Percentiles rank a stretch among this genome's conserved stretches.
phyloP scores from a whole-genome alignment of 345 rosid genomes.

The Populus tremula region DNA sequence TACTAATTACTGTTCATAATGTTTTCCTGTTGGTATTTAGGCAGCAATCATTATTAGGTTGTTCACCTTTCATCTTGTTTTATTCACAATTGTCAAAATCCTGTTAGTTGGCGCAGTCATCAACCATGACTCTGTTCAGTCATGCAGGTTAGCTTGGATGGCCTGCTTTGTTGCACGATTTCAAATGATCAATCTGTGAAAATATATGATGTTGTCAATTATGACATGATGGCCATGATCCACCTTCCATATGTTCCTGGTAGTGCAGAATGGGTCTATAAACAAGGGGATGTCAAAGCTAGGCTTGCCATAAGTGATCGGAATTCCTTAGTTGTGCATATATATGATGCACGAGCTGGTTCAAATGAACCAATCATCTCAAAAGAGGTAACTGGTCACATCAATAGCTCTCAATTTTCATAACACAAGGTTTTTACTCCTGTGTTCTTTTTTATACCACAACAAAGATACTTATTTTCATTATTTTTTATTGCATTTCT shows the following conservation, averaged over 20 bases:
- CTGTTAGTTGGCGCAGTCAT: slow-evolving; percentile 30
- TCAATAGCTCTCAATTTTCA: background rate
- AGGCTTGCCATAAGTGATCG: slow-evolving; percentile 85
- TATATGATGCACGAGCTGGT: slow-evolving; percentile 92
- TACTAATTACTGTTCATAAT: too few species aligned
- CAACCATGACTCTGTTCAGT: slow-evolving; percentile 60
- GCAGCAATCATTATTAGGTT: too few species aligned
- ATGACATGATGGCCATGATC: slow-evolving; percentile 98
- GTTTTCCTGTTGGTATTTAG: too few species aligned
- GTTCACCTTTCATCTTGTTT: too few species aligned
- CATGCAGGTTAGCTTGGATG: slow-evolving; percentile 91
- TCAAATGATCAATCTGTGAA: slow-evolving; percentile 80
- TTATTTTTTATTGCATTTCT: background rate
- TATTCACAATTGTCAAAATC: too few species aligned
- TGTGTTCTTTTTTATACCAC: background rate
- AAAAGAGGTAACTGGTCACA: slow-evolving; percentile 47
- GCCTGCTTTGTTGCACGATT: slow-evolving; percentile 93
- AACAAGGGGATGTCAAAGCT: slow-evolving; percentile 92
- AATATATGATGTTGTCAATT: slow-evolving; percentile 90
- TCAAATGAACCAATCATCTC: slow-evolving; percentile 70
- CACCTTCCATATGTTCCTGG: slow-evolving; percentile 76
- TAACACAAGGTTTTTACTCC: background rate
- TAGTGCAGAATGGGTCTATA: slow-evolving; percentile 86
- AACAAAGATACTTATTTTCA: background rate
- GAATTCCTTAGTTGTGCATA: slow-evolving; percentile 64